Base-by-base conservation (phyloP, 75 land plant species). In the Larix kaempferi region DNA sequence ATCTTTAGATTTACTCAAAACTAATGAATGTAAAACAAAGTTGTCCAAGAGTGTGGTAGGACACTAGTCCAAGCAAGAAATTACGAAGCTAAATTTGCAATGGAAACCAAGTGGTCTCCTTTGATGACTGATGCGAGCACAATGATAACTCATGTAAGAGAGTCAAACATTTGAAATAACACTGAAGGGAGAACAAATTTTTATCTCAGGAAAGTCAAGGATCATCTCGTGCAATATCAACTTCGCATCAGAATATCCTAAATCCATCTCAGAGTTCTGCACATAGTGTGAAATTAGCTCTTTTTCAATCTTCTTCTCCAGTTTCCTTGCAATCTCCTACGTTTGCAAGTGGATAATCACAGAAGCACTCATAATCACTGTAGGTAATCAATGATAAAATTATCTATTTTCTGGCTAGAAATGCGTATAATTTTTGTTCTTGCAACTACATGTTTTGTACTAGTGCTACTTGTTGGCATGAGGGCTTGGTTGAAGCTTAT, bases 131-230 rank as follows among this genome's bases (percentile, higher is more conserved):
- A 67, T 67, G 72, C 39, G 22, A 67, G 44, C 72, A 39, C 49
- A 39, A 67, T 67, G 21, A 35, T 52, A 6, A 39, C n/a, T 41
- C 72, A 67, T 39, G 72, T n/a, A 5, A 67, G 72, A 67, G 8
- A 10, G 33, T 67, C 72, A 21, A 39, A 67, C 39, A 11, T 44
- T 2, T 35, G 49, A 67, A 67, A 44, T 22, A 67, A 67, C 37
- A 37, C 22, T 37, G 72, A 67, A 44, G 39, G 49, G 52, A 67
- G 72, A 67, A 67, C 72, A 21, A 39, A 67, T 8, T 67, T 37
- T 67, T 67, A 39, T n/a, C 72, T 67, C 72, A 67, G 7, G 72
- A 67, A 67, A 67, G 72, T 67, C 72, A 67, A 22, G 49, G 49
- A 41, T 67, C 72, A 39, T 21, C 72, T 39, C 22, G 72, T 67